Base-by-base conservation (phyloP, 2,329 filamentous ascomycete genomes). In the Fusarium duplospermum region DNA sequence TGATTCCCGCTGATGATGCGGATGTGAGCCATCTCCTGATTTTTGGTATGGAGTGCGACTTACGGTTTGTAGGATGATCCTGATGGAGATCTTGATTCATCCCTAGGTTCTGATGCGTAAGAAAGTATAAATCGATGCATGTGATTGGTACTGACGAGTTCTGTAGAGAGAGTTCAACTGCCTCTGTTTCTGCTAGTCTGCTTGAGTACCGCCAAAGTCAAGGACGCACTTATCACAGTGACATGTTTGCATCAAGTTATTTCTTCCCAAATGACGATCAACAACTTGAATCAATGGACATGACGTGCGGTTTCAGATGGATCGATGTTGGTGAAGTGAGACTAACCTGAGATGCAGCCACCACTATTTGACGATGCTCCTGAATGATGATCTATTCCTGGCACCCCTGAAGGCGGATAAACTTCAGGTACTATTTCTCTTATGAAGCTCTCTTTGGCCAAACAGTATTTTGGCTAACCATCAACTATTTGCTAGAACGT, bases 211-310 rank as follows among this genome's bases (percentile, higher is more conserved):
- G 47, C 18, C 33, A 56, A 24, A 54, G 45, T 38, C 45, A 56
- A 38, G 61, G 61, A 18, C 61, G 61, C 10, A 63, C 61, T 3
- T 63, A 63, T 22, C 61, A 63, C 18, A 63, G 61, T 33, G 61
- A 63, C 33, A 63, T 56, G 31, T 63, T 63, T 36, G 22, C 47
- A 18, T 38, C 45, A 2, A 40, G 27, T 4, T 56, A 63, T 13
- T 38, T 63, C n/a, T 63, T 54, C 33, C 61, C 61, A 20, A 63
- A 63, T 7, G 61, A 63, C 3, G 61, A 63, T 18, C 47, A 63
- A 13, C 61, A 63, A 14, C 20, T 63, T 8, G 22, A 54, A 9
- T 63, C 61, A 20, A 63, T 63, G 33, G 61, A 63, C 24, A n/a
- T 63, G 35, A 56, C 45, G 61, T 63, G 31, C 24, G 20, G 6